A percentile compares a stretch with the other conserved stretches of the same genome.
Evolutionary conservation across 164 flowering plant genomes (phyloP).

Genomic region (Nelumbo lutea): DNA sequence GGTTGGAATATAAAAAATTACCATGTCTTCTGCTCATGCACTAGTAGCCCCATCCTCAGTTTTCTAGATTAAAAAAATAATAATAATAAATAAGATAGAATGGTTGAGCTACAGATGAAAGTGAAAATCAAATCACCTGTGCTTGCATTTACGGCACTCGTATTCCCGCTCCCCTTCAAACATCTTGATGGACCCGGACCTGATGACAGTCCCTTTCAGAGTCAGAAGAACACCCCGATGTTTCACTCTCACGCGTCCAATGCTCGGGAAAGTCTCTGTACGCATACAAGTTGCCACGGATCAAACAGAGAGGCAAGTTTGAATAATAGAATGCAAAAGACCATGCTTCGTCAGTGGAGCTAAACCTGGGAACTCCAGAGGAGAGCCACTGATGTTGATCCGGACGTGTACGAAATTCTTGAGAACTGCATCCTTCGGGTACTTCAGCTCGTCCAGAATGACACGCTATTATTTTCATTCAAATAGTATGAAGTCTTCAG

Average conservation of each 20-base stretch:
- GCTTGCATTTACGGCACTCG: slow-evolving; percentile 77
- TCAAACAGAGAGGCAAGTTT: neutral
- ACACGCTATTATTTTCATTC: slow-evolving; percentile 22
- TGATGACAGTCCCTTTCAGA: slow-evolving; percentile 85
- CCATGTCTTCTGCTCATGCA: too few species aligned
- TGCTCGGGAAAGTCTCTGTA: slow-evolving; percentile 82
- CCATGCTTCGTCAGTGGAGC: neutral
- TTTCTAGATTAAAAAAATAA: too few species aligned
- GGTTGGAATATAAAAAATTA: too few species aligned
- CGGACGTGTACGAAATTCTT: slow-evolving; percentile 77
- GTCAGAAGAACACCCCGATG: slow-evolving; percentile 85
- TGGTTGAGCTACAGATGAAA: neutral
- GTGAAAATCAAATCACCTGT: slow-evolving; percentile 29
- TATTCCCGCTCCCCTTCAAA: slow-evolving; percentile 83
- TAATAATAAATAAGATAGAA: neutral
- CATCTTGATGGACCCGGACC: slow-evolving; percentile 87
- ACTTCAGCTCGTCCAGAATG: slow-evolving; percentile 26
- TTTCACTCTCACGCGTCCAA: slow-evolving; percentile 84
- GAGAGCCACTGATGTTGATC: slow-evolving; percentile 52
- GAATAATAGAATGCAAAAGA: neutral
- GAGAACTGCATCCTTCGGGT: slow-evolving; percentile 23
- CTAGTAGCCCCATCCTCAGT: too few species aligned
- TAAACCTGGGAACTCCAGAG: slow-evolving; percentile 71
- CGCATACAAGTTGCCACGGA: slow-evolving; percentile 2
- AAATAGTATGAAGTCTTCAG: neutral